Percentiles rank a stretch among this genome's conserved stretches.
Conservation (phyloP, 1,139 yeast genomes). For the Yamadazyma oceani region DNA sequence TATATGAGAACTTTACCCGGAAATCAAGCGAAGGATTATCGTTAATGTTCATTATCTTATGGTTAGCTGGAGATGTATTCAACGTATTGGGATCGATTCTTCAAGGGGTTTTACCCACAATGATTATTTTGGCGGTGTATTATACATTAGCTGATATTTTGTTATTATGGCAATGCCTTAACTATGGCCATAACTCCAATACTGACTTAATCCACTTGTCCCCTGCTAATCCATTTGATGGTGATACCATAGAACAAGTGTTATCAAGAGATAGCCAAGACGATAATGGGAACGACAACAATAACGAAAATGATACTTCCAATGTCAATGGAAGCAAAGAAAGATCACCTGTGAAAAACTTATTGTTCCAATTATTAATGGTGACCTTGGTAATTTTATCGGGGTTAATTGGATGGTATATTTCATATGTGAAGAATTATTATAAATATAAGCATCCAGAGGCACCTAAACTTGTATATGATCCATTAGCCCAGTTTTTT, state of each 20-base stretch:
- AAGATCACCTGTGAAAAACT: constrained; percentile 8
- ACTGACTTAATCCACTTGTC: constrained; percentile 76
- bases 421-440: constrained; percentile 49
- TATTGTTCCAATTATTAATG: constrained; percentile 55
- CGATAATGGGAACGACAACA: constrained; percentile 13
- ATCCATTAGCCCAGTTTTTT: constrained; percentile 78
- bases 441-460: constrained; percentile 29
- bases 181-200: constrained; percentile 57
- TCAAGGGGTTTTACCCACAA: constrained; percentile 89
- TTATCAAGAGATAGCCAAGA: constrained; percentile 35
- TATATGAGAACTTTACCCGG: constrained; percentile 83
- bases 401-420: constrained; percentile 85
- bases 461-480: constrained; percentile 49
- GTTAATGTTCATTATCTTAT: constrained; percentile 73
- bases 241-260: constrained; percentile 62
- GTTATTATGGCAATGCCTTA: constrained; percentile 75
- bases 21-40: constrained; percentile 88
- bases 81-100: constrained; percentile 85
- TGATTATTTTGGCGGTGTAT: constrained; percentile 86
- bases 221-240: constrained; percentile 85
- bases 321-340: not conserved
- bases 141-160: constrained; percentile 90
- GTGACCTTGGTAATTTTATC: constrained; percentile 70
- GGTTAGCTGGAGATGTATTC: constrained; percentile 90
- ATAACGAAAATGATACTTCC: constrained; percentile 4